Evolutionary conservation across 75 land plant genomes (phyloP), one percentile per base, ranked within the genome.

Genomic region (Larix kaempferi): DNA sequence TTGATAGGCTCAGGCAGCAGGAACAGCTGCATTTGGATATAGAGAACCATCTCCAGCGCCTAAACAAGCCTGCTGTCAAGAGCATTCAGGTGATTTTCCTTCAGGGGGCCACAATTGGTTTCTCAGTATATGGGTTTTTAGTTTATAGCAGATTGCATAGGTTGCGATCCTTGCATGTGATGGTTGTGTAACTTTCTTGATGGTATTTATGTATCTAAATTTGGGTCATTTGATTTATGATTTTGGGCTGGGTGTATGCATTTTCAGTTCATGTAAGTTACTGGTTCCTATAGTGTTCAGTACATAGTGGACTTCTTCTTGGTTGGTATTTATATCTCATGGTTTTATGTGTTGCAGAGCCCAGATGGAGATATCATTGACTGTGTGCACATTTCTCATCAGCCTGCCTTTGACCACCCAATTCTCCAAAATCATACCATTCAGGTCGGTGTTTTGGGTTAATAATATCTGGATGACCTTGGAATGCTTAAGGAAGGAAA

Each of bases 341-440:
- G 62, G 65, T 57, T 55, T 55, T 27, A 8, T 74, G 62, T 17
- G 37, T 0, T 27, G 62, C 86, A 93, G 95, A 93, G 95, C 81
- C 91, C 89, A 73, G 93, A 91, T 82, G 95, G 93, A 33, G 95
- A 93, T 73, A 74, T 84, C 7, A 91, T 93, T 61, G 95, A 93
- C 82, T 93, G 93, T 75, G 86, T 93, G 65, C 83, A 79, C 52
- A 77, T 82, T 12, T 79, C 82, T 55, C 84, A 89, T 11, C 95
- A 93, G 75, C 95, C 95, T 35, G 93, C 95, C 3, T 93, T 93
- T 85, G 93, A 93, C 81, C 95, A 93, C 59, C 89, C 94, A 19
- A 79, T 86, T 56, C 90, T 91, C 57, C 86, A 86, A 52, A 84
- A 93, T 80, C 95, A 93, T 76, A 91, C 82, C 21, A 78, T 91